A percentile compares a stretch with the other conserved stretches of the same genome.
These are phyloP conservation scores for Xylaria intraflava DNA, from an alignment of 495 filamentous ascomycete species.

Conservation along the genomic window DNA sequence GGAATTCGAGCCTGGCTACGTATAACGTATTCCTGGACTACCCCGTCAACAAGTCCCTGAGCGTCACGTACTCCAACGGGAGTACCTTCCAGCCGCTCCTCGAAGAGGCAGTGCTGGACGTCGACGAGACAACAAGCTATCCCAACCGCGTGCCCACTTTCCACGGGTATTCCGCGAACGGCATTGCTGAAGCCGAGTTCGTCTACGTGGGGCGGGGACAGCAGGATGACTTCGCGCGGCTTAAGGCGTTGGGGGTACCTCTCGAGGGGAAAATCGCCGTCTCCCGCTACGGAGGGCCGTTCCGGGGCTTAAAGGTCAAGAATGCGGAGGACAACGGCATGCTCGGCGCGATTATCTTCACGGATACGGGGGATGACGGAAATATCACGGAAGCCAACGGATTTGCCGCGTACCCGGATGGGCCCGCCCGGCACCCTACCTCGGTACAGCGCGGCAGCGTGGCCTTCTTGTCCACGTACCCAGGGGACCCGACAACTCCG, in stretches of 20 bases:
- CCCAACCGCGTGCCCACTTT: conserved; percentile 72
- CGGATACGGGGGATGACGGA: conserved; percentile 75
- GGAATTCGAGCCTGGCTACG: conserved; percentile 58
- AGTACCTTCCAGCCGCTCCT: conserved; percentile 64
- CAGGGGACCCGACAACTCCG: conserved; percentile 66
- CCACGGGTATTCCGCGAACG: conserved; percentile 79
- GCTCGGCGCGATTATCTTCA: conserved; percentile 73
- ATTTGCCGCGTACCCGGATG: conserved; percentile 67
- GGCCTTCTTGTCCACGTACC: conserved; percentile 59
- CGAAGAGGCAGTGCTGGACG: conserved; percentile 69
- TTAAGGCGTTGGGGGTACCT: conserved; percentile 60
- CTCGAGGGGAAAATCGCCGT: conserved; percentile 76
- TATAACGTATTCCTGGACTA: conserved; percentile 86
- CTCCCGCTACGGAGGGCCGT: conserved; percentile 69
- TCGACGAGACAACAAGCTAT: conserved; percentile 65
- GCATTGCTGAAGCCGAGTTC: conserved; percentile 64
- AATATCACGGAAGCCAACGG: conserved; percentile 69
- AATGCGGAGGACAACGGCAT: conserved; percentile 78
- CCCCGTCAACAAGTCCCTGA: conserved; percentile 64
- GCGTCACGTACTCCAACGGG: conserved; percentile 45
- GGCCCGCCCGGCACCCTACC: conserved; percentile 72
- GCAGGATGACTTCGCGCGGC: conserved; percentile 67
- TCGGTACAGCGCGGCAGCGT: conserved; percentile 78
- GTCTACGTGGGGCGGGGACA: conserved; percentile 77
- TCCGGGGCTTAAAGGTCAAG: conserved; percentile 81